Conservation (phyloP, 352 stramenopile species). For the Phytophthora crassamura region DNA sequence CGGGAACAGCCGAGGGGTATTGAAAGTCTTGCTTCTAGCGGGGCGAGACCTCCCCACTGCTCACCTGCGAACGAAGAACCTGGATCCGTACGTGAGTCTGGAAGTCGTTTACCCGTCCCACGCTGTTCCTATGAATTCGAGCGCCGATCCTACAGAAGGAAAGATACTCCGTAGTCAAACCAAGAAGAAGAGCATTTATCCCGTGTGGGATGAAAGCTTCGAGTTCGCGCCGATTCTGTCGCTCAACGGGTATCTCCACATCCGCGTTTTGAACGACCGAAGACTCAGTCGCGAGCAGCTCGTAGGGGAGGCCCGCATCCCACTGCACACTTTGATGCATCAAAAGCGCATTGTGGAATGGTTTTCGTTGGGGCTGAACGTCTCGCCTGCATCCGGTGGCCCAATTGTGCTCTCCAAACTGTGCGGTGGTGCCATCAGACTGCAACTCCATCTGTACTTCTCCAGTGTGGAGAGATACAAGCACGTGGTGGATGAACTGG, state of each 20-base stretch:
- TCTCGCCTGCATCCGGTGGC: constrained; percentile 15
- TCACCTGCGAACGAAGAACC: constrained; percentile 74
- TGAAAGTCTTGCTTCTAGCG: constrained; percentile 62
- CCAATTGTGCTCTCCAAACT: constrained; percentile 30
- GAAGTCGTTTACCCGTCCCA: constrained; percentile 68
- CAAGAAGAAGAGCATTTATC: constrained; percentile 79
- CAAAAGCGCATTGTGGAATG: constrained; percentile 71
- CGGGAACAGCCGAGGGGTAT: constrained; percentile 54
- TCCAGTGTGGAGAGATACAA: constrained; percentile 69
- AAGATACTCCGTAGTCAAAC: constrained; percentile 63
- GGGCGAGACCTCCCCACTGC: constrained; percentile 64
- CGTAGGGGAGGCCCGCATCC: constrained; percentile 73
- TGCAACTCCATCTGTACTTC: constrained; percentile 72
- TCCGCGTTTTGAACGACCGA: constrained; percentile 77
- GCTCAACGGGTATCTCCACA: constrained; percentile 64
- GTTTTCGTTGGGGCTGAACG: constrained; percentile 55
- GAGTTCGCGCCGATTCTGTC: constrained; percentile 67
- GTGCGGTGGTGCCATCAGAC: constrained; percentile 49
- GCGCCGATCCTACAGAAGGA: constrained; percentile 7
- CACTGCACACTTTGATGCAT: constrained; percentile 61
- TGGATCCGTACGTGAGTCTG: constrained; percentile 72
- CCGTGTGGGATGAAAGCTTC: constrained; percentile 84
- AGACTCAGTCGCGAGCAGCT: constrained; percentile 71
- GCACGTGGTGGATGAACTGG: constrained; percentile 64
- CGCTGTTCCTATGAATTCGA: constrained; percentile 17